Evolutionary conservation across 108 stramenopile genomes (phyloP), one percentile per base, ranked within the genome.

Genomic region (Nitzschia sp.): DNA sequence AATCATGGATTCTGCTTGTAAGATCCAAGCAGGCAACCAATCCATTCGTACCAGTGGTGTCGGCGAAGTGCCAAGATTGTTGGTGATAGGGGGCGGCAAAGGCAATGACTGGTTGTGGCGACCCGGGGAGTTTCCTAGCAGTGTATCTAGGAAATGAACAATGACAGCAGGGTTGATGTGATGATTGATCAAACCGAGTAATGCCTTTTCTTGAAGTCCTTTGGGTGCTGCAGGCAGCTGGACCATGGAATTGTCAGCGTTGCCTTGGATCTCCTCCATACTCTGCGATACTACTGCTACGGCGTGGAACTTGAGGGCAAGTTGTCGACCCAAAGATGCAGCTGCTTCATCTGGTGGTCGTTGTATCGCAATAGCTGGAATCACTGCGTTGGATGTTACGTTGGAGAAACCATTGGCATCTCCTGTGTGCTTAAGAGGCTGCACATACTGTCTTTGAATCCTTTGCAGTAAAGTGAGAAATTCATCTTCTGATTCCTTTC

Each of bases 301-400:
- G 0, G 53, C 44, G 43, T 58, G 57, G 38, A 60, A 70, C 24
- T 34, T 48, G 15, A 60, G 57, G n/a, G 75, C 75, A n/a, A 76
- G 34, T n/a, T 67, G 59, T 53, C 59, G 59, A 2, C 75, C 75
- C 42, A 76, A 24, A 21, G 75, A 63, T 41, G 60, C 42, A 25
- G 69, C 62, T 21, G 69, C 63, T 43, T 69, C 75, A 52, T 76
- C 75, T 25, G 75, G 75, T 14, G 75, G 75, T 10, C 70, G 60
- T 37, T 59, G 17, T 21, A 15, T 15, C 3, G 41, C 22, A 29
- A 67, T 42, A 29, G 48, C 48, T 8, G 41, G 24, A 20, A 41
- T 15, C 58, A 60, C 41, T 26, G 11, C 51, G 34, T 58, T 25
- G 29, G 29, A 34, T 34, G 29, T 34, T 34, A 5, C 5, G 41